Base-by-base conservation (phyloP, 2,329 filamentous ascomycete genomes). In the Verticillium isaacii region DNA sequence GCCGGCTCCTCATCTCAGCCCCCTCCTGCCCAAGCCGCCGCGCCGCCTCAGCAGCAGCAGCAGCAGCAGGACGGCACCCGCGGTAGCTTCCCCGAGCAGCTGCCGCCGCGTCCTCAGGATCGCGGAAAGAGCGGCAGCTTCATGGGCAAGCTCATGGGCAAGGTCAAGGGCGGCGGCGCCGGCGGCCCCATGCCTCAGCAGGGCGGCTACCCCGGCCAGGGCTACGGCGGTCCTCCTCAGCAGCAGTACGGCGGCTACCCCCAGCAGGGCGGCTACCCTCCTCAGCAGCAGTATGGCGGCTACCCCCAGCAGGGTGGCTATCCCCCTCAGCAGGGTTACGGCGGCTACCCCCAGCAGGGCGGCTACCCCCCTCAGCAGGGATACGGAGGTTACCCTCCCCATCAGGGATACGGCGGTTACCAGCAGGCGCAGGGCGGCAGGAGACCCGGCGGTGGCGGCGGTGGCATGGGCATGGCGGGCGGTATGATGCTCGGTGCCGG, bases 401-500 rank as follows among this genome's bases (percentile, higher is more conserved):
- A 68, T 60, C 66, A 62, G 5, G 70, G 69, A 11, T 74, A 74
- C 61, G 74, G 73, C 12, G 70, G 71, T 14, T 66, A 69, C 29
- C 70, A 73, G 63, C 69, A 73, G 64, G 74, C 78, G 62, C 80
- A 79, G 34, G 78, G 80, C 5, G 82, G 82, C 2, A 79, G 67
- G 64, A 66, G 66, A 61, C 8, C 45, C 8, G 66, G 67, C 2
- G 69, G 69, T 56, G 74, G 74, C 58, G 77, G 78, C 32, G 76
- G 75, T 55, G 73, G 74, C 39, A 68, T 72, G 68, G 91, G 91
- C n/a, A 82, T 85, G 63, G 85, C 82, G 1, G 92, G 91, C 57
- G 92, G 88, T 59, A 86, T 89, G 9, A 91, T 91, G 25, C 78
- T 96, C 54, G 93, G 93, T 77, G 74, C 91, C 4, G 93, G 92